Conservation (phyloP, 2,329 filamentous ascomycete species). For the Fusarium sp. region DNA sequence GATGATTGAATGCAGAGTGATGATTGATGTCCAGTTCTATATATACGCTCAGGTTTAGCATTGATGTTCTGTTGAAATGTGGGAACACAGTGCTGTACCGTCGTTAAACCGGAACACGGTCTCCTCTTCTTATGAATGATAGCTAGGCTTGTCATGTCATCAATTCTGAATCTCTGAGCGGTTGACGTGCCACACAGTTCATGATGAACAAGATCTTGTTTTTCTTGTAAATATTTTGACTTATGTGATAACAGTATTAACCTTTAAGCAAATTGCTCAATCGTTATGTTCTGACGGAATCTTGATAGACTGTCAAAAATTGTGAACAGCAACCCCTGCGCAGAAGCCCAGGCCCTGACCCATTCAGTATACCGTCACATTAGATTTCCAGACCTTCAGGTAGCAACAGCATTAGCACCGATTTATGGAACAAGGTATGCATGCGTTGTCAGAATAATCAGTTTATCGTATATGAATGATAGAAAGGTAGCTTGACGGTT, state of each 20-base stretch:
- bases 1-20: neutral
- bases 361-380: neutral
- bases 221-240: rapidly evolving
- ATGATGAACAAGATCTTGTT: neutral
- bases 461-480: neutral
- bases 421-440: rapidly evolving
- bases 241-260: neutral
- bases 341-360: rapidly evolving
- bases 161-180: too few species aligned
- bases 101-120: neutral
- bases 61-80: neutral
- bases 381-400: rapidly evolving
- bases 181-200: rapidly evolving
- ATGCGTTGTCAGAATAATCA: neutral
- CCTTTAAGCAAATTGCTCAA: rapidly evolving
- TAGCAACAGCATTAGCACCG: rapidly evolving
- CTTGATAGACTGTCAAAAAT: rapidly evolving
- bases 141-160: too few species aligned
- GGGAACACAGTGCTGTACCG: rapidly evolving
- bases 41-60: neutral
- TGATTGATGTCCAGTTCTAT: neutral
- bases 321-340: neutral
- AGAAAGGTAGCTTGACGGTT: neutral
- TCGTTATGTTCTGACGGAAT: neutral
- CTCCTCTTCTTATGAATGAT: rapidly evolving